These are phyloP conservation scores for Platanthera guangdongensis DNA, from an alignment of 106 monocot species.

Conservation along the genomic window DNA sequence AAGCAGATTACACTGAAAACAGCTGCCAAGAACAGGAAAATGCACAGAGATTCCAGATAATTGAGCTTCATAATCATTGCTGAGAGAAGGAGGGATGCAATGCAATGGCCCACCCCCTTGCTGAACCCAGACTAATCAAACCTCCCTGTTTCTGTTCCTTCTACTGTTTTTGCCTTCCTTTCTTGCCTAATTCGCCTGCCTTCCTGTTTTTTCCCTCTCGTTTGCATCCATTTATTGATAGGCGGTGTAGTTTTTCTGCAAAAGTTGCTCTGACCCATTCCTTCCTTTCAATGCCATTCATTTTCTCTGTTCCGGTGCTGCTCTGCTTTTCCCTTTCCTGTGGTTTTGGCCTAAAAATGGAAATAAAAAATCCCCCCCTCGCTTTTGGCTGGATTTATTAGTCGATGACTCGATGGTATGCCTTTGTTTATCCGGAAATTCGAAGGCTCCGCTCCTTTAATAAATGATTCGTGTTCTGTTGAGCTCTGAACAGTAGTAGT, in stretches of 20 bases:
- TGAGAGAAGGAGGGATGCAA: background rate
- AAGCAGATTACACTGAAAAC: conserved; percentile 8
- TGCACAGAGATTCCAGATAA: conserved; percentile 19
- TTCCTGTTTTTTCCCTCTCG: background rate
- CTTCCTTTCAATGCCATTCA: conserved; percentile 4
- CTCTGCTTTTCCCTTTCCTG: conserved; percentile 4
- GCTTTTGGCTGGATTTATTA: conserved; percentile 5
- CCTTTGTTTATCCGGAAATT: conserved; percentile 5
- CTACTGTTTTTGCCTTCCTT: background rate
- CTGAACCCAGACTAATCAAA: background rate
- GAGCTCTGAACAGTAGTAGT: background rate
- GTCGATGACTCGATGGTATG: background rate
- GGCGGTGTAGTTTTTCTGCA: conserved; percentile 3
- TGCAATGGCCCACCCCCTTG: background rate
- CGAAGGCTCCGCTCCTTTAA: background rate
- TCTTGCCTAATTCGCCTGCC: background rate
- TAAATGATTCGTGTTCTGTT: conserved; percentile 8
- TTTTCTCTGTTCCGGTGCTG: background rate
- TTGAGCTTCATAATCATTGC: conserved; percentile 17
- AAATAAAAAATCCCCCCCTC: background rate
- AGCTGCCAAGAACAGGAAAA: background rate
- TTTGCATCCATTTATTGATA: conserved; percentile 6
- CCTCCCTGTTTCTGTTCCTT: background rate
- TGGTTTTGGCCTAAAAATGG: conserved; percentile 8
- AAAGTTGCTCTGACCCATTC: conserved; percentile 12